Evolutionary conservation across 139 green algal species (phyloP).

Genomic region (Coelastrella sp.): DNA sequence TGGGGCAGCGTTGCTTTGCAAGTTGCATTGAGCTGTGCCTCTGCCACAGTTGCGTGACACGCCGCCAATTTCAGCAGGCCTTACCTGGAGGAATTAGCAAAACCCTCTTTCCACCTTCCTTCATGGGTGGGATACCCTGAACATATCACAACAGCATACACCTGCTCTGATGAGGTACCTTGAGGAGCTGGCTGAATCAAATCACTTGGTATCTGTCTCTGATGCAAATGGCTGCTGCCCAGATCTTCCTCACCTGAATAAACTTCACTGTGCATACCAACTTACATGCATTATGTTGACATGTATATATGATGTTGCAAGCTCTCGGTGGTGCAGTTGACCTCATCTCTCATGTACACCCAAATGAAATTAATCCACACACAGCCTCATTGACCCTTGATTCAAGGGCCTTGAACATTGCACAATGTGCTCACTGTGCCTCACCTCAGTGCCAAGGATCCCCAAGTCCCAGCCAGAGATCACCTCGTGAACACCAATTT

Average conservation of each 20-base stretch:
- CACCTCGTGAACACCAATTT: constrained; percentile 76
- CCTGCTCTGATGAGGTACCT: not conserved
- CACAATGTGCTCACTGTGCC: not conserved
- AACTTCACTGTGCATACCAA: too few species aligned
- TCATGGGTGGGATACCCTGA: constrained; percentile 88
- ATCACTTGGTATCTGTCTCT: not conserved
- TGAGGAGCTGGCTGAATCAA: not conserved
- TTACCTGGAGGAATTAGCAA: constrained; percentile 45
- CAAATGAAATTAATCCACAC: not conserved
- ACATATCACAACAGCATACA: not conserved
- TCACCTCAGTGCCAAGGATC: constrained; percentile 79
- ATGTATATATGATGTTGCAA: too few species aligned
- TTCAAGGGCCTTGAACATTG: not conserved
- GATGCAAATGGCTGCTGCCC: too few species aligned
- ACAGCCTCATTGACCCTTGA: not conserved
- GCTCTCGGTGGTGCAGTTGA: too few species aligned
- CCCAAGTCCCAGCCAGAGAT: constrained; percentile 88
- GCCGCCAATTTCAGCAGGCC: not conserved
- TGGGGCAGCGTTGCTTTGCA: not conserved
- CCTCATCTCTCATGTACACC: too few species aligned
- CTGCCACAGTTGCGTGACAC: not conserved
- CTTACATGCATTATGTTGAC: too few species aligned
- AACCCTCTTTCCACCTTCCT: constrained; percentile 71
- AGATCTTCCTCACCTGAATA: too few species aligned
- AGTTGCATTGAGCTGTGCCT: not conserved